Evolutionary conservation across 768 basidiomycete species (phyloP).

Genomic region (Mycena capillaripes): DNA sequence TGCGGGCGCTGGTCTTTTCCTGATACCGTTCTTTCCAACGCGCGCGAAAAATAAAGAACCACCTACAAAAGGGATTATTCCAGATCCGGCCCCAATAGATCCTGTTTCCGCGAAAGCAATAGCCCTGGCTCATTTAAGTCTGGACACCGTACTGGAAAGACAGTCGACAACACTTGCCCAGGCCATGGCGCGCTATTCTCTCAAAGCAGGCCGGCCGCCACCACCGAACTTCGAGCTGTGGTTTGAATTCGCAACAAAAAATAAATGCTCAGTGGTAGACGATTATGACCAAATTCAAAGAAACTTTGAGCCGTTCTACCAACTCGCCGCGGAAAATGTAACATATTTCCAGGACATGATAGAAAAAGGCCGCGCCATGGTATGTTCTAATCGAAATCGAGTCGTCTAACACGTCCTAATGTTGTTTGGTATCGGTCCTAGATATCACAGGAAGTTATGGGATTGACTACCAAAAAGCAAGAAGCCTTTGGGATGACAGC

Average conservation of each 20-base stretch:
- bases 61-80: neutral
- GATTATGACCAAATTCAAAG: slow-evolving; percentile 36
- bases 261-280: slow-evolving; percentile 35
- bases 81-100: neutral
- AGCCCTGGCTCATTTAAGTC: slow-evolving; percentile 15
- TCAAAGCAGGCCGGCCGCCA: slow-evolving; percentile 32
- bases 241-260: slow-evolving; percentile 29
- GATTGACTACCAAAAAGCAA: slow-evolving; percentile 17
- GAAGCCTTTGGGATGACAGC: slow-evolving; percentile 28
- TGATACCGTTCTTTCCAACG: neutral
- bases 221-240: slow-evolving; percentile 35
- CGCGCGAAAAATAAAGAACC: neutral
- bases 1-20: neutral
- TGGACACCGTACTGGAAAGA: slow-evolving; percentile 26
- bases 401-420: too few species aligned
- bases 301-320: slow-evolving; percentile 34
- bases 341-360: slow-evolving; percentile 21
- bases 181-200: slow-evolving; percentile 31
- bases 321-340: slow-evolving; percentile 19
- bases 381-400: neutral
- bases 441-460: slow-evolving; percentile 20
- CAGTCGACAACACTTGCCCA: slow-evolving; percentile 34
- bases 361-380: slow-evolving; percentile 15
- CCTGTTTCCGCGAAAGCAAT: neutral
- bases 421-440: too few species aligned